Base-by-base conservation (phyloP, 441 rosid genomes). In the Pelargonium fulgidum region DNA sequence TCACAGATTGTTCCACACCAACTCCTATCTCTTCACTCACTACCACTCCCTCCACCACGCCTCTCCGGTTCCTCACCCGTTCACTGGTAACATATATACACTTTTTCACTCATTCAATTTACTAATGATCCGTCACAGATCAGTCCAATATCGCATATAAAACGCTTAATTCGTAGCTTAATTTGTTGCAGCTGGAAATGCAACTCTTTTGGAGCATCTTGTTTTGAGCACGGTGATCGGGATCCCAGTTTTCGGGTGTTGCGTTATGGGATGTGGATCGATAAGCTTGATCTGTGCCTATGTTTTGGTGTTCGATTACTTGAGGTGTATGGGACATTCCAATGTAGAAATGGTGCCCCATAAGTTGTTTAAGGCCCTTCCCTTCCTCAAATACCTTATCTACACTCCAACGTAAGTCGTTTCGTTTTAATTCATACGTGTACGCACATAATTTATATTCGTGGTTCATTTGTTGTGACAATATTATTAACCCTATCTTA, bases 21-120 rank as follows among this genome's bases (percentile, higher is more conserved):
- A 74, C 58, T 7, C 58, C 67, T 78, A 69, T 85, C 74, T 88
- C 69, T 94, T 90, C 69, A 72, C 76, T 12, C 81, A 82, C 74
- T 90, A 87, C 78, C 99, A 94, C 71, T 90, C 87, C 13, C 75
- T 84, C 62, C 96, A 91, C 72, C 99, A 94, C 77, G 78, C 87
- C 26, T 91, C 97, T 39, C 82, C 90, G 8, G 91, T 94, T 0
- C 88, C 80, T 16, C 92, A 90, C 66, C 83, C 92, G 19, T 76
- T 70, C 75, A 88, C 99, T 1, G 33, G 33, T 26, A 26, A 26
- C 33, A 26, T 26, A 26, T 26, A 26, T 26, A 1, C 33, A 3
- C 33, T 0, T 26, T 26, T 26, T 22, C 24, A 22, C 24, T 22
- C 24, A 22, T 22, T 22, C 1, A 22, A 22, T 22, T 22, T 22